A percentile compares a stretch with the other conserved stretches of the same genome.
These are phyloP conservation scores for Tolypocladium ovalisporum DNA, from an alignment of 2,329 filamentous ascomycete genomes.

Conservation along the genomic window DNA sequence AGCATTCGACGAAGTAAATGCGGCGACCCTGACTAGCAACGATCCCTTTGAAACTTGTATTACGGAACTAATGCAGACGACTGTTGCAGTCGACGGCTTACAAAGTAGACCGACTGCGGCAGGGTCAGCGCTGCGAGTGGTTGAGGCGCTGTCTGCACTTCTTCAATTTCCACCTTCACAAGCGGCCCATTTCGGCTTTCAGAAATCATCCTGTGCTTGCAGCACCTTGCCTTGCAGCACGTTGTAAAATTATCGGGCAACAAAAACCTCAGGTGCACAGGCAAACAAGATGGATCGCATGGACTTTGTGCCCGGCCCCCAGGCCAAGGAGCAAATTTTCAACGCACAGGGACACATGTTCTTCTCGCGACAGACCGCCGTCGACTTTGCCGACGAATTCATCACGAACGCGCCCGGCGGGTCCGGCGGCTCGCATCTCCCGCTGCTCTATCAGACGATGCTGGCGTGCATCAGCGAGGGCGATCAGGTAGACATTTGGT, in stretches of 20 bases:
- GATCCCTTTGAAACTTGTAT: too few relatives aligned
- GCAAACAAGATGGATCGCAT: conserved; percentile 4
- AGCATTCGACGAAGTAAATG: too few relatives aligned
- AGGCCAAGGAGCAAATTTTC: conserved; percentile 9
- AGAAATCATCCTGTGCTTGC: not conserved
- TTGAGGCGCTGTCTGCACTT: not conserved
- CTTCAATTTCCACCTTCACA: not conserved
- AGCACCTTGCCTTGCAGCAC: not conserved
- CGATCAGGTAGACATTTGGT: conserved; percentile 8
- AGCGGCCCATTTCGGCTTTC: not conserved
- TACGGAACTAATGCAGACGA: too few relatives aligned
- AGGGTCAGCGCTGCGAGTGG: not conserved
- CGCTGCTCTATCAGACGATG: conserved; percentile 4
- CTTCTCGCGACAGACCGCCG: conserved; percentile 4
- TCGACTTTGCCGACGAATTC: conserved; percentile 8
- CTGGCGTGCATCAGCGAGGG: conserved; percentile 6
- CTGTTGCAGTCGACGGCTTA: too few relatives aligned
- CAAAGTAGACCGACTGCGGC: too few relatives aligned
- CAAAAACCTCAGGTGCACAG: not conserved
- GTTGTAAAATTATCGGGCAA: not conserved
- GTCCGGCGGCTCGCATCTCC: not conserved
- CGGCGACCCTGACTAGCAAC: too few relatives aligned
- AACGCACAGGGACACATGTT: conserved; percentile 7
- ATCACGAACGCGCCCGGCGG: conserved; percentile 3
- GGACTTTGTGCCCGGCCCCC: conserved; percentile 7